Conservation (phyloP, 1,284 basidiomycete genomes). For the Malassezia vespertilionis region DNA sequence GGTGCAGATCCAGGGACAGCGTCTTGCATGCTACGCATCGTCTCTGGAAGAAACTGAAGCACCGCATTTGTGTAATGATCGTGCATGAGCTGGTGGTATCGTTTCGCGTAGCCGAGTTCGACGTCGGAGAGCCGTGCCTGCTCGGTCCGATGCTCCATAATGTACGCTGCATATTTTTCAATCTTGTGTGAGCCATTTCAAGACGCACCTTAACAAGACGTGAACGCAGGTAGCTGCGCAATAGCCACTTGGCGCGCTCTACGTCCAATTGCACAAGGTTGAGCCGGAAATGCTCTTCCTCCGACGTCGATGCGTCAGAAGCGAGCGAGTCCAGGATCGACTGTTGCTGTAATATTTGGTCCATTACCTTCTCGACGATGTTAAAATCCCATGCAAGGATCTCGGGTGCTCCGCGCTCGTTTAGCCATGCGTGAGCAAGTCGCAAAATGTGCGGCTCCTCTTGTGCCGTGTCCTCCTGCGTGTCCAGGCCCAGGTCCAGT, state of each 20-base stretch:
- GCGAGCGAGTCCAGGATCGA: slow-evolving; percentile 27
- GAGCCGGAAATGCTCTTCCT: slow-evolving; percentile 42
- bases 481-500: neutral
- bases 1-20: slow-evolving; percentile 2
- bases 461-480: neutral
- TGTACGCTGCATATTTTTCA: slow-evolving; percentile 25
- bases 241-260: slow-evolving; percentile 38
- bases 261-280: slow-evolving; percentile 43
- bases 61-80: slow-evolving; percentile 27
- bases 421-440: slow-evolving; percentile 15
- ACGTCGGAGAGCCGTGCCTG: slow-evolving; percentile 21
- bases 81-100: slow-evolving; percentile 26
- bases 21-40: slow-evolving; percentile 25
- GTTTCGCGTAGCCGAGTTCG: slow-evolving; percentile 28
- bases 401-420: slow-evolving; percentile 18
- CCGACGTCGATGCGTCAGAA: slow-evolving; percentile 18
- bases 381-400: slow-evolving; percentile 14
- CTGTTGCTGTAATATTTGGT: slow-evolving; percentile 29
- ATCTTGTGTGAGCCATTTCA: slow-evolving; percentile 15
- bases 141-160: slow-evolving; percentile 14
- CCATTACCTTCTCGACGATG: slow-evolving; percentile 16
- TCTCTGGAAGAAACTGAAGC: slow-evolving; percentile 30
- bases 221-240: slow-evolving; percentile 29
- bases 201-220: slow-evolving; percentile 25
- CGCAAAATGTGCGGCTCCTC: slow-evolving; percentile 5